phyloP scores from a whole-genome alignment of 176 grass and related monocot species.

The Phragmites australis region DNA sequence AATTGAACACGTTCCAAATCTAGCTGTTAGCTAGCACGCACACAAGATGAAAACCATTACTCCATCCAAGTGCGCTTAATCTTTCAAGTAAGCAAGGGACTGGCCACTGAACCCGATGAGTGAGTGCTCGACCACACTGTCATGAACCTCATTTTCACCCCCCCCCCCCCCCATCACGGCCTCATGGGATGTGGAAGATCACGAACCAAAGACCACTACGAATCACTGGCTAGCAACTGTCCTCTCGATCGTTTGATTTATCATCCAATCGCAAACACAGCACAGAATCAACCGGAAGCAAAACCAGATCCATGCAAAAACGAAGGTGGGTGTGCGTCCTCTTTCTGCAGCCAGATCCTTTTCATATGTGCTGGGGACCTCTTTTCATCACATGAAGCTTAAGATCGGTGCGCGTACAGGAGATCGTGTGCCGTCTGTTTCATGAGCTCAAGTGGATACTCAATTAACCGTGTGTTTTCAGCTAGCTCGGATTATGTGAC shows the following conservation, averaged over 20 bases:
- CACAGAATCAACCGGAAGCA: neutral
- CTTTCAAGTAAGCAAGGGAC: neutral
- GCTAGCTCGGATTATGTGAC: too few species aligned
- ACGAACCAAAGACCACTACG: neutral
- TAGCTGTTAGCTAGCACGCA: neutral
- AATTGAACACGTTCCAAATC: neutral
- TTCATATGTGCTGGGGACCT: conserved; percentile 14
- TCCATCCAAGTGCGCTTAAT: neutral
- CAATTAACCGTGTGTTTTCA: too few species aligned
- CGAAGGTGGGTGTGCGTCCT: neutral
- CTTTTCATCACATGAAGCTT: neutral
- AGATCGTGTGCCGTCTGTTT: too few species aligned
- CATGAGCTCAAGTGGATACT: too few species aligned
- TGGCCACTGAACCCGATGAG: neutral
- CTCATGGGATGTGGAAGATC: neutral
- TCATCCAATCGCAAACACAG: neutral
- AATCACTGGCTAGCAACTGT: neutral
- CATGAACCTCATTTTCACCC: neutral
- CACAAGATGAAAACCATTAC: neutral
- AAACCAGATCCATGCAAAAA: conserved; percentile 15
- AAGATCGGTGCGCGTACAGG: too few species aligned
- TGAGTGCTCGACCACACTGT: conserved; percentile 10
- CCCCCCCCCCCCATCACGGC: neutral
- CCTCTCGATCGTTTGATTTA: neutral
- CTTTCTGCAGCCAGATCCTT: conserved; percentile 7